Evolutionary conservation across 352 stramenopile genomes (phyloP).

Genomic region (Ophiocytium majus): DNA sequence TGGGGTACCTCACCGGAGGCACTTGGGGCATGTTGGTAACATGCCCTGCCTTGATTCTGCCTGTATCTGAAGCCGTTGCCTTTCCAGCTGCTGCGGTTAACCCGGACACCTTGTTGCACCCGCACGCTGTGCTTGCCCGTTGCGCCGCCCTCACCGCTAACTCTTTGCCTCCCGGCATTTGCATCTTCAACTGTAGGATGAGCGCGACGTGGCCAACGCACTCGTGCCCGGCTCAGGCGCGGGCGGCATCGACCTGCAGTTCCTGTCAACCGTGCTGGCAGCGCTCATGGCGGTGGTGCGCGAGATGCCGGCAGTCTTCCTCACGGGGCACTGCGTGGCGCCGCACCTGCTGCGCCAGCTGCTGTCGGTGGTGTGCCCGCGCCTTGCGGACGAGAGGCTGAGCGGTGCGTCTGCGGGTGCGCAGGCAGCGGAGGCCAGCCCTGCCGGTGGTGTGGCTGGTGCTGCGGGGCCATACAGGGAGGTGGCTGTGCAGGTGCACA

Average conservation of each 20-base stretch:
- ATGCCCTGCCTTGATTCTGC: too few species aligned
- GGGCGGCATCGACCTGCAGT: background rate
- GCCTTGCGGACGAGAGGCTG: background rate
- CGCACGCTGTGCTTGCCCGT: too few species aligned
- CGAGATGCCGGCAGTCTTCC: background rate
- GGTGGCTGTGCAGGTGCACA: background rate
- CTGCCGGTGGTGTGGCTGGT: too few species aligned
- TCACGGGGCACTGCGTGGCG: background rate
- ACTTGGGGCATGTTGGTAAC: too few species aligned
- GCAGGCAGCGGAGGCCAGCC: background rate
- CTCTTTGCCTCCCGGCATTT: too few species aligned
- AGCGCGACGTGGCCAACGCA: background rate
- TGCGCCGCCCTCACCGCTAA: too few species aligned
- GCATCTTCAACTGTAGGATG: background rate
- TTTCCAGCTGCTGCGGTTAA: too few species aligned
- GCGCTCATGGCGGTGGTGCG: background rate
- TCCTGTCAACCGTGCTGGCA: background rate
- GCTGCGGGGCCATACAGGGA: background rate
- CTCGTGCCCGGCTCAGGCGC: background rate
- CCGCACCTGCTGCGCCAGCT: background rate
- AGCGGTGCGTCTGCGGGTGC: background rate
- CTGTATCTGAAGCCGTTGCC: too few species aligned
- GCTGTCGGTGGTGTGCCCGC: background rate
- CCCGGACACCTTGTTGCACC: too few species aligned
- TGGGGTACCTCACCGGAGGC: too few species aligned